These are phyloP conservation scores for Perkinsela sp. DNA, from an alignment of 208 protist genomes.

Conservation along the genomic window DNA sequence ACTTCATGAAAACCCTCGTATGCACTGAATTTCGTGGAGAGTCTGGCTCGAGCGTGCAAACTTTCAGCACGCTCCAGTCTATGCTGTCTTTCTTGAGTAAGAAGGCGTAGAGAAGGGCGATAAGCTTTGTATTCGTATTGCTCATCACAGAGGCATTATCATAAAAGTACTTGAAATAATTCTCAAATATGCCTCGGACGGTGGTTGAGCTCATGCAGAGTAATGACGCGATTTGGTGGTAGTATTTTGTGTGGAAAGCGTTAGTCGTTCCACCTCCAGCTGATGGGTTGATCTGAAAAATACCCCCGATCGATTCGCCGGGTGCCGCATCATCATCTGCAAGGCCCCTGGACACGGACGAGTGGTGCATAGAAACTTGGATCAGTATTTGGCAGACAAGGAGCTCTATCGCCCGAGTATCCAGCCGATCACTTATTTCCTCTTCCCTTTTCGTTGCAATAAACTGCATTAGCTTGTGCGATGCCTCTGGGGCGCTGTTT, in stretches of 20 bases:
- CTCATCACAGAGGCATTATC: not conserved
- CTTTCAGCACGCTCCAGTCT: not conserved
- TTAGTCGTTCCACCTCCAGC: not conserved
- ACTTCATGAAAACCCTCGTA: not conserved
- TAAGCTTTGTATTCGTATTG: not conserved
- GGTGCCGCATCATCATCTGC: not conserved
- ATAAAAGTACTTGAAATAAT: not conserved
- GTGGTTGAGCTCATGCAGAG: not conserved
- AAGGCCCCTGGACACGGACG: not conserved
- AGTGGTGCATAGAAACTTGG: not conserved
- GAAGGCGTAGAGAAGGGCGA: not conserved
- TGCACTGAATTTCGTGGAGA: not conserved
- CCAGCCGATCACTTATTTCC: not conserved
- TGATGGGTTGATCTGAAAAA: not conserved
- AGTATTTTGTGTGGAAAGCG: not conserved
- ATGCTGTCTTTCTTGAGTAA: not conserved
- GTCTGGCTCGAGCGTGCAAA: not conserved
- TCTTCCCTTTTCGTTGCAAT: not conserved
- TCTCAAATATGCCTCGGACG: not conserved
- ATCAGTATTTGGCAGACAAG: not conserved
- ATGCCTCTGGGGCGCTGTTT: not conserved
- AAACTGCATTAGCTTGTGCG: not conserved
- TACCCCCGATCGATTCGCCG: not conserved
- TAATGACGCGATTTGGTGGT: not conserved
- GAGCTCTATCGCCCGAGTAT: not conserved